Conservation (phyloP, 257 asterid genomes). For the Solanum lycopersicoides region DNA sequence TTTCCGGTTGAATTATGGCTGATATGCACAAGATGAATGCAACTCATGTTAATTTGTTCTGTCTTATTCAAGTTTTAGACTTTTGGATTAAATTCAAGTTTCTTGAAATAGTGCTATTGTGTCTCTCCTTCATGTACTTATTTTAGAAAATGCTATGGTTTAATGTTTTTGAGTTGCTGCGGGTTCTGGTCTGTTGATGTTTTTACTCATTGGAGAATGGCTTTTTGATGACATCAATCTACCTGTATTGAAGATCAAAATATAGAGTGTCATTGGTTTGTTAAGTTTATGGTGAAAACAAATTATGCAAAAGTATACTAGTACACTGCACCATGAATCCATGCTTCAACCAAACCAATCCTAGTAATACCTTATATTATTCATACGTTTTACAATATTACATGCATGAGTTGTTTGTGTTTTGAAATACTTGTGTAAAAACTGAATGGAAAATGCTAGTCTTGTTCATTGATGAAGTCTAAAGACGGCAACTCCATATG, state of each 20-base stretch:
- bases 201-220: neutral
- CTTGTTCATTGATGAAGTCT: constrained; percentile 19
- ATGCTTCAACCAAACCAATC: neutral
- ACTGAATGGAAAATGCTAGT: neutral
- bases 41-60: neutral
- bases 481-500: constrained; percentile 28
- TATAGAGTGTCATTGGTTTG: neutral
- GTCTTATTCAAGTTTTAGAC: neutral
- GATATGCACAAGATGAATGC: neutral
- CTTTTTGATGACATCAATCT: neutral
- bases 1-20: constrained; percentile 15
- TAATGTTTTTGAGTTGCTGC: neutral
- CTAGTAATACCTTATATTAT: neutral
- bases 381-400: neutral
- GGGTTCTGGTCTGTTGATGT: neutral
- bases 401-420: neutral
- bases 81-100: neutral
- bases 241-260: neutral
- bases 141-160: neutral
- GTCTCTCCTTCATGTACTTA: neutral
- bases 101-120: neutral
- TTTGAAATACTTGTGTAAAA: neutral
- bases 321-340: neutral
- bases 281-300: neutral
- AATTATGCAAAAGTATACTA: neutral